Evolutionary conservation across 306 rosid genomes (phyloP).

Genomic region (Pterocarpus santalinus): DNA sequence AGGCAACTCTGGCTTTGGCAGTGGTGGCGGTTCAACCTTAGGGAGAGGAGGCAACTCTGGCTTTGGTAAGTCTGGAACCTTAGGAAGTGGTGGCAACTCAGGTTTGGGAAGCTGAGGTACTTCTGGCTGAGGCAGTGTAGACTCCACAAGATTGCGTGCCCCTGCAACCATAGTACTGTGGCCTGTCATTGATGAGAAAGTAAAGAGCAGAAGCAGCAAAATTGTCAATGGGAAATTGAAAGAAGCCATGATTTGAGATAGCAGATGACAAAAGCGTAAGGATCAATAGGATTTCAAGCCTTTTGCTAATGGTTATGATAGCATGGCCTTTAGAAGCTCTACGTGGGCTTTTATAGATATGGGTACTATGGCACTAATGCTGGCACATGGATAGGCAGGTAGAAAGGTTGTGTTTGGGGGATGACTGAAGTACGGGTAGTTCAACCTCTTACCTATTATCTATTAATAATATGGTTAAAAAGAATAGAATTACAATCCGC

Average conservation of each 20-base stretch:
- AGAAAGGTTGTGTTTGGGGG: too few relatives aligned
- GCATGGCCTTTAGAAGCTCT: too few relatives aligned
- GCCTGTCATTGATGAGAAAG: conserved; percentile 28
- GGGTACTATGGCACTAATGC: background rate
- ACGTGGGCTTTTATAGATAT: conserved; percentile 19
- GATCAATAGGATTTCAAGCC: background rate
- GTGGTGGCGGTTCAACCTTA: background rate
- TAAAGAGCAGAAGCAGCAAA: conserved; percentile 25
- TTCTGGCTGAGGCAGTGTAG: conserved; percentile 27
- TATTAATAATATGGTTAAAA: background rate
- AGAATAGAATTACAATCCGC: too few relatives aligned
- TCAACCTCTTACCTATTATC: conserved; percentile 24
- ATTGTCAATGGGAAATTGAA: background rate
- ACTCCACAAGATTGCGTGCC: conserved; percentile 45
- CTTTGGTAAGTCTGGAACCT: background rate
- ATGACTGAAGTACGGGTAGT: background rate
- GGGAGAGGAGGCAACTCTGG: background rate
- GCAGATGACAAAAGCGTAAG: background rate
- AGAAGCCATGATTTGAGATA: conserved; percentile 35
- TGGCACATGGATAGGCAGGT: too few relatives aligned
- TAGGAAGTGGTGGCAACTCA: conserved; percentile 24
- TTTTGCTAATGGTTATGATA: background rate
- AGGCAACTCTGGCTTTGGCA: background rate
- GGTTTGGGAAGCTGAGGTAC: conserved; percentile 27
- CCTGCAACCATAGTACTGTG: conserved; percentile 27